A percentile compares a stretch with the other conserved stretches of the same genome.
These are phyloP conservation scores for Sporothrix euskadiensis DNA, from an alignment of 2,329 filamentous ascomycete species.

Conservation along the genomic window DNA sequence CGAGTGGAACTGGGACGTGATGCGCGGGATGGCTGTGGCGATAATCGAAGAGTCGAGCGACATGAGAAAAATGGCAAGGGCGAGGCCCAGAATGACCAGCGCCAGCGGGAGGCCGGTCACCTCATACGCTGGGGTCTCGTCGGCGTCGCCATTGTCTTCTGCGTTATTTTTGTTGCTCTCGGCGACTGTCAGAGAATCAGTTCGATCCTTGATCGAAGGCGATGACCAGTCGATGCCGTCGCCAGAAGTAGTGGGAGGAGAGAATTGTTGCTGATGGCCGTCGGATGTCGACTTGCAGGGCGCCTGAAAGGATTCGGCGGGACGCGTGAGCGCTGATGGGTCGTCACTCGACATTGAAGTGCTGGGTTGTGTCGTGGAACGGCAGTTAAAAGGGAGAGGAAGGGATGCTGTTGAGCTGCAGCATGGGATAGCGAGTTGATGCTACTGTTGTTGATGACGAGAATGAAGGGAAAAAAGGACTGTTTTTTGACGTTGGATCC, in stretches of 20 bases:
- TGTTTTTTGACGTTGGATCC: neutral
- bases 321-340: neutral
- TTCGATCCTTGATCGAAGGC: neutral
- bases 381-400: neutral
- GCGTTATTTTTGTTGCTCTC: neutral
- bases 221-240: neutral
- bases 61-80: constrained; percentile 44
- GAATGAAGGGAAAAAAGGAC: neutral
- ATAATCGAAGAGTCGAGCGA: constrained; percentile 39
- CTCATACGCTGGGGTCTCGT: neutral
- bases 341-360: constrained; percentile 2
- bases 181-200: neutral
- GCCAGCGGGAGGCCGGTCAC: neutral
- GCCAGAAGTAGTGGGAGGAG: neutral
- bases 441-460: neutral
- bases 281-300: neutral
- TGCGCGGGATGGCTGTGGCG: constrained; percentile 35
- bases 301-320: neutral
- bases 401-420: neutral
- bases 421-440: neutral
- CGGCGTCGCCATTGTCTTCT: neutral
- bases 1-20: constrained; percentile 31
- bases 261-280: neutral
- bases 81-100: constrained; percentile 34
- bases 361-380: neutral